Base-by-base conservation (phyloP, 768 basidiomycete species). In the Gelatoporia subvermispora region DNA sequence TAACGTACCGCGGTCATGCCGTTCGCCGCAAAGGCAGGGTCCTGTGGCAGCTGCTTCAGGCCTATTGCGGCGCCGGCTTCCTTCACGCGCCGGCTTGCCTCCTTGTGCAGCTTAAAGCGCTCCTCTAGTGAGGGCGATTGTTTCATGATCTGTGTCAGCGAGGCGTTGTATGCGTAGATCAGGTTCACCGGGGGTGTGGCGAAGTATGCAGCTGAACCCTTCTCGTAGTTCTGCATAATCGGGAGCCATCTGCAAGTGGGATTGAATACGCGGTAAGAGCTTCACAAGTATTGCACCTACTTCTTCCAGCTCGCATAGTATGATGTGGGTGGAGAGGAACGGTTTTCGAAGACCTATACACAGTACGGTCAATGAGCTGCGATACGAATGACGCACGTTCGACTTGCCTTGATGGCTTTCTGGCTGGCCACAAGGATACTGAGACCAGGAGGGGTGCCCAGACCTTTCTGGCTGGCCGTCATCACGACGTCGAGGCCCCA, bases 171-270 rank as follows among this genome's bases (percentile, higher is more conserved):
- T 2, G 96, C 90, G 65, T 92, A 89, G 60, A 98, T 82, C 56
- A 99, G 81, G 70, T 96, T 95, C 50, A 94, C 89, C 8, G 93
- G 93, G 2, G 93, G 90, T 0, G 93, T 97, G 8, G 94, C 95
- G 66, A 97, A 97, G 74, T 97, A 97, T 17, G 85, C 84, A 0
- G 91, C 75, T 10, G 69, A 69, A 50, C 89, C 89, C 49, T 70
- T 68, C 70, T 97, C 93, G 65, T 98, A 99, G 2, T 86, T 83
- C 59, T 84, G 79, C 94, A 98, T 98, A 63, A 96, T 83, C 1
- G 93, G 92, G 39, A 94, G 72, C 90, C 90, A 93, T 59, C 87
- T 88, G 22, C 10, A 36, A 43, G 43, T 22, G 13, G 22, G 24
- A 35, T 38, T 48, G 49, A 45, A 21, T 23, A 36, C 4, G 8